Percentiles rank a stretch among this genome's conserved stretches.
These are phyloP conservation scores for Carex cristatella DNA, from an alignment of 176 grass and related monocot genomes.

Conservation along the genomic window DNA sequence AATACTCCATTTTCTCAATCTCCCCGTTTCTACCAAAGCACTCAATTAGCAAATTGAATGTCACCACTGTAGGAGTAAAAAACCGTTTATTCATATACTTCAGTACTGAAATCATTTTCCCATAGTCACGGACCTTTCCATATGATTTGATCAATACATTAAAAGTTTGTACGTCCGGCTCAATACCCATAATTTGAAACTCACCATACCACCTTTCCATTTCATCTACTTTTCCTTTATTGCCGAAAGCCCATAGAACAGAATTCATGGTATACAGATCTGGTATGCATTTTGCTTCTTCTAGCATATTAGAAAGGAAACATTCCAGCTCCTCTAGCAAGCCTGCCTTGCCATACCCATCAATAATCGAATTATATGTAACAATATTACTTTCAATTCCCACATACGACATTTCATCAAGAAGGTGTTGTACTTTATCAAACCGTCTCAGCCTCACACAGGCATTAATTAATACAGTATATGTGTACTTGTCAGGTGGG, in stretches of 20 bases:
- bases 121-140: conserved; percentile 45
- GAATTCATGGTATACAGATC: conserved; percentile 94
- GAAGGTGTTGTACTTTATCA: conserved; percentile 41
- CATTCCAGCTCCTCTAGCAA: conserved; percentile 60
- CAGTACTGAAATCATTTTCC: conserved; percentile 57
- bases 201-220: conserved; percentile 75
- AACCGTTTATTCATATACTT: conserved; percentile 66
- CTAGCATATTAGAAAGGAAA: conserved; percentile 54
- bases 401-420: conserved; percentile 74
- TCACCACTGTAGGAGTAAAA: conserved; percentile 45
- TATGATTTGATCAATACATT: conserved; percentile 86
- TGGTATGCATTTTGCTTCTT: conserved; percentile 46
- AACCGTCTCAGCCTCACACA: conserved; percentile 48
- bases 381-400: conserved; percentile 57
- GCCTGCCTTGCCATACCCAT: conserved; percentile 67
- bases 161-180: conserved; percentile 61
- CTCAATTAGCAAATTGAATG: conserved; percentile 72
- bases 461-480: conserved; percentile 50
- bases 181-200: conserved; percentile 78
- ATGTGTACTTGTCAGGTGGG: conserved; percentile 65
- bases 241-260: conserved; percentile 70
- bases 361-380: conserved; percentile 67
- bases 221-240: conserved; percentile 44
- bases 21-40: conserved; percentile 64
- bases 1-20: conserved; percentile 87